phyloP scores from a whole-genome alignment of 2,329 filamentous ascomycete genomes.

The Thermothelomyces thermophilus region DNA sequence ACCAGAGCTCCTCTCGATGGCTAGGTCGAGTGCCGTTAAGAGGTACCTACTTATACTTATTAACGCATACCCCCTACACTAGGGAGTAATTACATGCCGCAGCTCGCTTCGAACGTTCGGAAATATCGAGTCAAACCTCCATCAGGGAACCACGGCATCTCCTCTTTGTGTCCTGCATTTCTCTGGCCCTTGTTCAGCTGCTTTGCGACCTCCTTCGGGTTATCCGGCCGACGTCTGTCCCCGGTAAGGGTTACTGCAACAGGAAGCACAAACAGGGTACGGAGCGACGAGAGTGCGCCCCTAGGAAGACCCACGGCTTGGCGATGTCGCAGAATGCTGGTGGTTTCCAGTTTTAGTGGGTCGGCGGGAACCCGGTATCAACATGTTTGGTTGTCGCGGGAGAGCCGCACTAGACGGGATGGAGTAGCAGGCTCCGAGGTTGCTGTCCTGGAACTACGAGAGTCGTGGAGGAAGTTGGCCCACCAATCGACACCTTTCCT shows the following conservation, averaged over 20 bases:
- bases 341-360: not conserved
- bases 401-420: slow-evolving; percentile 15
- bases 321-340: slow-evolving; percentile 7
- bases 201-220: slow-evolving; percentile 8
- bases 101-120: too few species aligned
- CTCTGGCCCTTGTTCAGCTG: too few species aligned
- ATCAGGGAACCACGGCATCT: too few species aligned
- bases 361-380: not conserved
- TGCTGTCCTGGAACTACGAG: not conserved
- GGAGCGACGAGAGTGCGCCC: not conserved
- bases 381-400: not conserved
- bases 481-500: slow-evolving; percentile 12
- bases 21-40: too few species aligned
- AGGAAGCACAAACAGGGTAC: slow-evolving; percentile 9
- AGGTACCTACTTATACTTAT: slow-evolving; percentile 8
- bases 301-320: slow-evolving; percentile 5
- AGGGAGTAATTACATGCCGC: too few species aligned
- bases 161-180: too few species aligned
- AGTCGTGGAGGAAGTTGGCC: not conserved
- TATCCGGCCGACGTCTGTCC: slow-evolving; percentile 9
- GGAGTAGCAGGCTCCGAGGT: slow-evolving; percentile 14
- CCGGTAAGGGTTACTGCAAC: slow-evolving; percentile 14
- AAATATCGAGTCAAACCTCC: too few species aligned
- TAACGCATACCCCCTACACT: too few species aligned
- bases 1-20: too few species aligned